These are phyloP conservation scores for Hemileccinum impolitum DNA, from an alignment of 768 basidiomycete genomes.

Conservation along the genomic window DNA sequence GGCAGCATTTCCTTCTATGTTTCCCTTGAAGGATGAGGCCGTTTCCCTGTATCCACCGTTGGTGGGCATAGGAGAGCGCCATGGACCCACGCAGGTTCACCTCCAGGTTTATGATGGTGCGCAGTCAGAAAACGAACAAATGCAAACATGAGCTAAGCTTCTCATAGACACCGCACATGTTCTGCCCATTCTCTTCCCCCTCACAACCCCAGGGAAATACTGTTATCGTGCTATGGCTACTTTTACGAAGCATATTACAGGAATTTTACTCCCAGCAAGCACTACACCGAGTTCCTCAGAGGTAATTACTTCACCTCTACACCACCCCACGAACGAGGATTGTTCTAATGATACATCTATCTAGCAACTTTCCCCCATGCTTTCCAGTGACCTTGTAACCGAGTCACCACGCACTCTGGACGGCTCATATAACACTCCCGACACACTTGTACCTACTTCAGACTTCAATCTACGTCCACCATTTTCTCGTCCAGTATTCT, in stretches of 20 bases:
- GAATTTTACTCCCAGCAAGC: slow-evolving; percentile 30
- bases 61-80: slow-evolving; percentile 49
- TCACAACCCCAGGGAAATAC: slow-evolving; percentile 75
- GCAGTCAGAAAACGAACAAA: slow-evolving; percentile 16
- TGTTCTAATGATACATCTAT: not conserved
- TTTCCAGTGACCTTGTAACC: not conserved
- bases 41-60: slow-evolving; percentile 56
- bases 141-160: slow-evolving; percentile 11
- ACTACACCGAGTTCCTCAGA: slow-evolving; percentile 11
- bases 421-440: not conserved
- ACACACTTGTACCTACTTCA: not conserved
- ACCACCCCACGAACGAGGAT: slow-evolving; percentile 2
- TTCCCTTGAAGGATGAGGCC: slow-evolving; percentile 44
- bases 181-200: slow-evolving; percentile 69
- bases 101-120: slow-evolving; percentile 88
- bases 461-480: slow-evolving; percentile 3
- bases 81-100: slow-evolving; percentile 76
- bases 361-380: not conserved
- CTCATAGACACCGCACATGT: slow-evolving; percentile 65
- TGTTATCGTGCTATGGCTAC: slow-evolving; percentile 75
- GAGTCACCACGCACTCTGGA: not conserved
- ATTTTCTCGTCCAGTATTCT: slow-evolving; percentile 11
- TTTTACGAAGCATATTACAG: slow-evolving; percentile 66
- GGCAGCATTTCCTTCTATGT: slow-evolving; percentile 79
- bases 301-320: not conserved